phyloP scores from a whole-genome alignment of 2,329 filamentous ascomycete genomes.

The Venturiaceae sp. region DNA sequence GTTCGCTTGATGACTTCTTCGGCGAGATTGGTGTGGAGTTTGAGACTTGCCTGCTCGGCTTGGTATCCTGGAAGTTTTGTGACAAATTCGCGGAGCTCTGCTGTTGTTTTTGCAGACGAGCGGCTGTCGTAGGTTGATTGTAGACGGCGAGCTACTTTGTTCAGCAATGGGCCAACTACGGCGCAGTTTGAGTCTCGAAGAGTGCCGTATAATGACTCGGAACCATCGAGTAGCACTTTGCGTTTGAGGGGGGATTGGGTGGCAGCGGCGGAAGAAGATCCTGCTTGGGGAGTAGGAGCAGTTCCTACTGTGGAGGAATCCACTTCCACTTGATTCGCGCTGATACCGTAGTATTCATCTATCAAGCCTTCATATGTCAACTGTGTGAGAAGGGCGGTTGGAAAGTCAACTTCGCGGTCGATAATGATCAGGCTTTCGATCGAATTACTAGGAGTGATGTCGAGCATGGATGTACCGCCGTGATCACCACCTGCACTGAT shows the following conservation, averaged over 20 bases:
- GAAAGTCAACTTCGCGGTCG: constrained; percentile 89
- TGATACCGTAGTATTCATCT: constrained; percentile 86
- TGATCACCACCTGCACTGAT: constrained; percentile 68
- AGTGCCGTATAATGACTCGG: constrained; percentile 79
- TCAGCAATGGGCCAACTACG: constrained; percentile 79
- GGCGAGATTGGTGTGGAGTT: constrained; percentile 81
- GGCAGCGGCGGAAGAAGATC: constrained; percentile 44
- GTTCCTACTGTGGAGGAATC: constrained; percentile 82
- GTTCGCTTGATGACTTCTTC: constrained; percentile 96
- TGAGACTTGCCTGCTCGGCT: constrained; percentile 85
- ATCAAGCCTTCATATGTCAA: constrained; percentile 94
- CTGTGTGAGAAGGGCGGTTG: constrained; percentile 85
- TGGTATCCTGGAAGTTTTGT: constrained; percentile 85
- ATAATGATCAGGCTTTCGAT: constrained; percentile 91
- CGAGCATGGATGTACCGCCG: constrained; percentile 45
- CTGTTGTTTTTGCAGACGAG: constrained; percentile 70
- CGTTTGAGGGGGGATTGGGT: constrained; percentile 55
- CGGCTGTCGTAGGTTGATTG: constrained; percentile 82
- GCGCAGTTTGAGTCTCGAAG: constrained; percentile 91
- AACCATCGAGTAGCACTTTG: constrained; percentile 80
- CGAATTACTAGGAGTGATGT: constrained; percentile 73
- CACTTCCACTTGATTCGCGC: constrained; percentile 86
- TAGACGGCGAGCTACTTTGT: constrained; percentile 80
- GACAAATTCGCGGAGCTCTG: constrained; percentile 92
- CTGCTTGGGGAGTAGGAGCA: constrained; percentile 41